Evolutionary conservation across 2,329 filamentous ascomycete species (phyloP).

Genomic region (Penicillium sp.): DNA sequence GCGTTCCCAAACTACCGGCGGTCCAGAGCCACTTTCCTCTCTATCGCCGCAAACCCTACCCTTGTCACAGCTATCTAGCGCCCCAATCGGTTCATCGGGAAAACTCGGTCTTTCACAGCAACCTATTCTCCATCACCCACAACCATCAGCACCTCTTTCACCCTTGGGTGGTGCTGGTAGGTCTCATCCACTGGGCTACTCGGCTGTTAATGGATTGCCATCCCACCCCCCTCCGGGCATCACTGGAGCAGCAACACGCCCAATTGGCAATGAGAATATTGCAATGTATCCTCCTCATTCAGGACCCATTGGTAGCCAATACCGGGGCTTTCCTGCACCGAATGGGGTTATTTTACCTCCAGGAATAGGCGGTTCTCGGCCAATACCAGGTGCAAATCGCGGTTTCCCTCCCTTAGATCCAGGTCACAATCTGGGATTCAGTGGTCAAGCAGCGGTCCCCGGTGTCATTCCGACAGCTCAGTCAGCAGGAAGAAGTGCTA

Average conservation of each 20-base stretch:
- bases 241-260: conserved; percentile 53
- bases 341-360: conserved; percentile 53
- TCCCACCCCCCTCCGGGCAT: conserved; percentile 52
- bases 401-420: conserved; percentile 36
- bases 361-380: conserved; percentile 55
- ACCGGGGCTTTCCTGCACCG: conserved; percentile 50
- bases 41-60: conserved; percentile 59
- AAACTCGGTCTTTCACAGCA: conserved; percentile 55
- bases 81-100: conserved; percentile 58
- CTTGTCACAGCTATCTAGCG: conserved; percentile 62
- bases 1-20: conserved; percentile 42
- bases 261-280: conserved; percentile 47
- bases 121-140: conserved; percentile 53
- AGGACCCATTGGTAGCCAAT: conserved; percentile 51
- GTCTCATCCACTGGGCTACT: conserved; percentile 50
- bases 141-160: conserved; percentile 60
- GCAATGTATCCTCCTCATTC: conserved; percentile 53
- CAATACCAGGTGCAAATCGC: conserved; percentile 52
- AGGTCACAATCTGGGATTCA: conserved; percentile 34
- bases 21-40: conserved; percentile 58
- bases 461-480: conserved; percentile 14
- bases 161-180: conserved; percentile 61
- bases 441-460: conserved; percentile 38
- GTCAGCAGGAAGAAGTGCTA: conserved; percentile 32
- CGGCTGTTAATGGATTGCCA: conserved; percentile 50